Evolutionary conservation across 2,329 filamentous ascomycete species (phyloP), one percentile per base, ranked within the genome.

Genomic region (Cladosporium sp.): DNA sequence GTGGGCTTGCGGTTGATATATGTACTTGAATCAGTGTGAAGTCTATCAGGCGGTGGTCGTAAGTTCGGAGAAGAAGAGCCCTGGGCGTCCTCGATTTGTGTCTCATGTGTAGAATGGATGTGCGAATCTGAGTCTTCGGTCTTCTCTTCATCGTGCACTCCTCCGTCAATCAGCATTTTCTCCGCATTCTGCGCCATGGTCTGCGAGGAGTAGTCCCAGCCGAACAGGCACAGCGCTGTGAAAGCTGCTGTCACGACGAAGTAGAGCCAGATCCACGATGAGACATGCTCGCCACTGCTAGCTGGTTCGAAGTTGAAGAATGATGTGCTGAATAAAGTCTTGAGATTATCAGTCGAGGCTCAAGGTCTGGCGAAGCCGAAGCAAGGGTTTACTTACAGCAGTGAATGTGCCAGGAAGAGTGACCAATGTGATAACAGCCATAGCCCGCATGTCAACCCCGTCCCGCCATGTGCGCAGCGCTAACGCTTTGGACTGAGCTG

Each of bases 181-280:
- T 57, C 1, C 16, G 21, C 28, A 16, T 16, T 21, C 33, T 35
- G 23, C 21, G 53, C 21, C 53, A 57, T 57, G n/a, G 53, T 35
- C n/a, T 29, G 21, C 10, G 53, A 57, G 29, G 53, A n/a, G 28
- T 31, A 35, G 28, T 33, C 35, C 53, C 53, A 57, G 53, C 53
- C 53, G 8, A n/a, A 35, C 10, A 57, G 53, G 8, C 53, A 57
- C 3, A 57, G 28, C 21, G 33, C 28, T 3, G 28, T 57, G 53
- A 57, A 57, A 21, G 33, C 33, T 7, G 53, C 33, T 18, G 53
- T 57, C 28, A 55, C 52, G 26, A 33, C 52, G 14, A 55, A 28
- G 29, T 55, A 55, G 26, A 55, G 52, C 52, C 52, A 55, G 10
- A 55, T 33, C 52, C 52, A 55, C 16, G 52, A 33, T 28, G 52